A percentile compares a stretch with the other conserved stretches of the same genome.
Evolutionary conservation across 1,284 basidiomycete genomes (phyloP).

Genomic region (Tylopilus orsonianus): DNA sequence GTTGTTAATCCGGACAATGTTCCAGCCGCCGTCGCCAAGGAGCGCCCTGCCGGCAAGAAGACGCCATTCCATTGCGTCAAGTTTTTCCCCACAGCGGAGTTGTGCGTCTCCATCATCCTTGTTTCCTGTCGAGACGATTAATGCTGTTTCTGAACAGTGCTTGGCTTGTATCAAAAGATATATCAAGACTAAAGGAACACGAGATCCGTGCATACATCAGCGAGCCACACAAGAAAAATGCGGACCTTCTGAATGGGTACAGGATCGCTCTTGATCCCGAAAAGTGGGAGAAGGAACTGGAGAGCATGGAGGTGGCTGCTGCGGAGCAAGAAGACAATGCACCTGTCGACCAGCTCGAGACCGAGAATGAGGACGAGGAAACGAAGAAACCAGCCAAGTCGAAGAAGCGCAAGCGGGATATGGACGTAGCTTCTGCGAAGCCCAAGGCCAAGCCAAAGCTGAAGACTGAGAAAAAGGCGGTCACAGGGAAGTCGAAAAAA

Average conservation of each 20-base stretch:
- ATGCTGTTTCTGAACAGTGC: constrained; percentile 50
- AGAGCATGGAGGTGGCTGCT: constrained; percentile 43
- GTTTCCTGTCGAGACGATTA: constrained; percentile 14
- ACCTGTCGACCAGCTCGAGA: constrained; percentile 67
- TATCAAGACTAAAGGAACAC: constrained; percentile 74
- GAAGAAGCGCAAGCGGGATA: constrained; percentile 64
- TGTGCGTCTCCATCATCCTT: constrained; percentile 55
- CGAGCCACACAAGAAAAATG: constrained; percentile 72
- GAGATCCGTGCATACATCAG: constrained; percentile 85
- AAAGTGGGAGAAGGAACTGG: constrained; percentile 69
- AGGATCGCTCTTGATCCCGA: constrained; percentile 79
- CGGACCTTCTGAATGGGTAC: constrained; percentile 80
- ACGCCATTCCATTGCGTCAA: constrained; percentile 73
- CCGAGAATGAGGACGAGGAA: constrained; percentile 45
- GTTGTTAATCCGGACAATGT: constrained; percentile 73
- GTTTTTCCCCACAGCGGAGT: constrained; percentile 91
- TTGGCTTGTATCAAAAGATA: constrained; percentile 83
- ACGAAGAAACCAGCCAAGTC: constrained; percentile 53
- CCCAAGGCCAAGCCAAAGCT: constrained; percentile 38
- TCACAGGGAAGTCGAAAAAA: constrained; percentile 46
- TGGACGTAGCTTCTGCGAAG: constrained; percentile 42
- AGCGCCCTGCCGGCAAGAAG: constrained; percentile 72
- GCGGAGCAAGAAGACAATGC: constrained; percentile 62
- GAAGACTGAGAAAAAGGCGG: constrained; percentile 40
- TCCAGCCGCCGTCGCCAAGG: constrained; percentile 58